Conservation (phyloP, 140 eudicot species). For the Oenanthe javanica region DNA sequence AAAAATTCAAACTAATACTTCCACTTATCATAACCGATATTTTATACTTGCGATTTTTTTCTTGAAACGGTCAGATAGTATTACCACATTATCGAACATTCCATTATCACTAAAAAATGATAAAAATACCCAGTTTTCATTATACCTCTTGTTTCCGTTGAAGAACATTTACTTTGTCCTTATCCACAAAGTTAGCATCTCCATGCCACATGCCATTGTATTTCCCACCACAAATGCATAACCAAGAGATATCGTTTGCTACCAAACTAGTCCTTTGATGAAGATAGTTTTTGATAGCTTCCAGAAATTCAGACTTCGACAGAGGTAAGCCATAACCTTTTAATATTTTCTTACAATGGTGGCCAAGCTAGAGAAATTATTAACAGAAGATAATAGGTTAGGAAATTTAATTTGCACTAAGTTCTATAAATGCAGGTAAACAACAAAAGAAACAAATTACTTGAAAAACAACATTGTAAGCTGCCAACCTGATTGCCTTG, state of each 20-base stretch:
- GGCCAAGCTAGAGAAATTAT: constrained; percentile 51
- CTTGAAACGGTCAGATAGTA: background rate
- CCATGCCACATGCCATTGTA: constrained; percentile 14
- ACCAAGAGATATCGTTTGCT: constrained; percentile 48
- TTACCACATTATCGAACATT: background rate
- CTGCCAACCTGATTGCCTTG: constrained; percentile 71
- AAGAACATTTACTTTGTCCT: constrained; percentile 31
- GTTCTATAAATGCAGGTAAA: constrained; percentile 4
- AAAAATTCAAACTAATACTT: background rate
- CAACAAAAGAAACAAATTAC: background rate
- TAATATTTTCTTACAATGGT: constrained; percentile 54
- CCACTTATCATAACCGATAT: background rate
- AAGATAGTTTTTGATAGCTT: constrained; percentile 60
- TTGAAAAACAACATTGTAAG: background rate
- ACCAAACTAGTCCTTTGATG: constrained; percentile 39
- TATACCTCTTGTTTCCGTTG: constrained; percentile 73
- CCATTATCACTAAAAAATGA: background rate
- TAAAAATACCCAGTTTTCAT: background rate
- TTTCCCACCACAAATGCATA: constrained; percentile 76
- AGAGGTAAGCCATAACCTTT: constrained; percentile 39
- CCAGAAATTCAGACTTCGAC: constrained; percentile 54
- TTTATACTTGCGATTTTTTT: background rate
- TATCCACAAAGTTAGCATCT: constrained; percentile 27
- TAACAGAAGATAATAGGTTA: background rate
- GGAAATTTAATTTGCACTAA: background rate